Conservation (phyloP, 768 basidiomycete genomes). For the Fibroporia radiculosa region DNA sequence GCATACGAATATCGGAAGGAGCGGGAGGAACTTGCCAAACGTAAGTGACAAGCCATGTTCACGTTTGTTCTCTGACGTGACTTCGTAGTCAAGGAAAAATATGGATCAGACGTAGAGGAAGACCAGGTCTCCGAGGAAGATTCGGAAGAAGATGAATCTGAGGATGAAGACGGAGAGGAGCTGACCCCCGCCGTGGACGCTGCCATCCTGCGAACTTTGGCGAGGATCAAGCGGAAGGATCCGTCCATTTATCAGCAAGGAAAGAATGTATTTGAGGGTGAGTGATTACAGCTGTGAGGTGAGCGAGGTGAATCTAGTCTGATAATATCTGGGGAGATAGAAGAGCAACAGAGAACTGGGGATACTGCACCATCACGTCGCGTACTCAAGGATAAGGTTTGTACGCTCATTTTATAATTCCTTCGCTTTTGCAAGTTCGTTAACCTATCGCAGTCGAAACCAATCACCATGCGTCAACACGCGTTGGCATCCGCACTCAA, state of each 20-base stretch:
- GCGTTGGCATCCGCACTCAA: constrained; percentile 54
- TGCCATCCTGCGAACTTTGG: constrained; percentile 87
- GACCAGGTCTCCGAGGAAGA: constrained; percentile 46
- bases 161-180: constrained; percentile 93
- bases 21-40: constrained; percentile 72
- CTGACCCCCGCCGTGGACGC: constrained; percentile 90
- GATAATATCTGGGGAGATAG: constrained; percentile 25
- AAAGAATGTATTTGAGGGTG: constrained; percentile 76
- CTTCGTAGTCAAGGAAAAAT: constrained; percentile 76
- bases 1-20: constrained; percentile 81
- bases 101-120: constrained; percentile 65
- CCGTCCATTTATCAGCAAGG: constrained; percentile 74
- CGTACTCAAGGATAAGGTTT: constrained; percentile 46
- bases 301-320: too few relatives aligned
- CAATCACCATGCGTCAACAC: constrained; percentile 68
- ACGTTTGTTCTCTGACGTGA: neutral
- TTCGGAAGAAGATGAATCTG: constrained; percentile 73
- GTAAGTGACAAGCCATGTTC: constrained; percentile 31
- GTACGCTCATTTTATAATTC: constrained; percentile 15
- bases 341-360: constrained; percentile 55
- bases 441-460: constrained; percentile 71
- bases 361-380: constrained; percentile 19
- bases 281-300: constrained; percentile 5
- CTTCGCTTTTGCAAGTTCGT: neutral
- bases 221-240: constrained; percentile 73